Conservation (phyloP, 495 filamentous ascomycete species). For the Aspergillus steynii region DNA sequence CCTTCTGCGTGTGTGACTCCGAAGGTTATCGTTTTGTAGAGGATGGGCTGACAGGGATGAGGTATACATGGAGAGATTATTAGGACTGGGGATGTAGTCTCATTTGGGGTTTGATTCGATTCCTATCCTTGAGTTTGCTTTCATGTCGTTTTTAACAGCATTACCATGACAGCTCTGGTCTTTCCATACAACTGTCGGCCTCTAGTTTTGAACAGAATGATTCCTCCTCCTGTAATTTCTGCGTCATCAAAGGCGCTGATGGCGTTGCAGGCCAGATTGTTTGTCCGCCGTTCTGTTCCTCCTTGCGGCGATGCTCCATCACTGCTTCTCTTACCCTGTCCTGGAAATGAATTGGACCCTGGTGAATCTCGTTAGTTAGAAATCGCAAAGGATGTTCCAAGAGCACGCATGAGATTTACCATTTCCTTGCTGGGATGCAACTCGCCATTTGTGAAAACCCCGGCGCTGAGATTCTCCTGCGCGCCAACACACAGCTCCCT, state of each 20-base stretch:
- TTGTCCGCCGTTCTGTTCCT: constrained; percentile 34
- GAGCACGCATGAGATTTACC: constrained; percentile 15
- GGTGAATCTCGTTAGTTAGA: neutral
- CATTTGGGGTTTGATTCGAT: too few relatives aligned
- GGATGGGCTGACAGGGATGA: too few relatives aligned
- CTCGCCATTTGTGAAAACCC: constrained; percentile 52
- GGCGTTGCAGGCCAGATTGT: constrained; percentile 45
- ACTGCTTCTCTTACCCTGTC: constrained; percentile 38
- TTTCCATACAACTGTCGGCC: constrained; percentile 23
- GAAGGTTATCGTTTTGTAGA: neutral
- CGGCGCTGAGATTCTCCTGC: constrained; percentile 47
- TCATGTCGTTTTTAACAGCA: neutral
- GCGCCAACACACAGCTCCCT: constrained; percentile 46
- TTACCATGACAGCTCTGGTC: constrained; percentile 28
- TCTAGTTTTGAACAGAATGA: constrained; percentile 30
- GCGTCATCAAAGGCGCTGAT: constrained; percentile 11
- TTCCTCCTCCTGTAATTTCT: constrained; percentile 26
- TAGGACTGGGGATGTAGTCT: too few relatives aligned
- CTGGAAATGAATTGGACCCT: constrained; percentile 48
- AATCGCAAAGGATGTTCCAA: neutral
- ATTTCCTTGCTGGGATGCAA: constrained; percentile 51
- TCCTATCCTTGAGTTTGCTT: too few relatives aligned
- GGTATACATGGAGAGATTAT: too few relatives aligned
- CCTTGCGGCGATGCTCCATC: constrained; percentile 34
- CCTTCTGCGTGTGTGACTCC: neutral